Conservation (phyloP, 257 asterid genomes). For the Petunia axillaris region DNA sequence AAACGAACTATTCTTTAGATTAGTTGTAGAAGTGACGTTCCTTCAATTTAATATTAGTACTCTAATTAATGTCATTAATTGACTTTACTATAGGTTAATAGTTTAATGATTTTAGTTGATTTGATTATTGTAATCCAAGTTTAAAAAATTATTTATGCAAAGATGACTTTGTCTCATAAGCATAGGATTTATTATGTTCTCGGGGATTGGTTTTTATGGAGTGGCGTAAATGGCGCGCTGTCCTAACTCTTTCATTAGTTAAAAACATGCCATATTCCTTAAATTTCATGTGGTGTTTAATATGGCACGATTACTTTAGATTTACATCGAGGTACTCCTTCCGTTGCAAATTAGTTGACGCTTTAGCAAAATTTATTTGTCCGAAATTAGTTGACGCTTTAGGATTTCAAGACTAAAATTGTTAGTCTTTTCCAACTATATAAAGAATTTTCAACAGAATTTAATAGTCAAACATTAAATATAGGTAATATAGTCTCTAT, state of each 20-base stretch:
- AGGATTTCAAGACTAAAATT: too few species aligned
- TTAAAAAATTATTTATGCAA: background rate
- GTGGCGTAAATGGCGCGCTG: conserved; percentile 17
- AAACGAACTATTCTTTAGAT: background rate
- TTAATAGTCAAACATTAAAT: too few species aligned
- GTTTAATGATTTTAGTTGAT: background rate
- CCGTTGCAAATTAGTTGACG: too few species aligned
- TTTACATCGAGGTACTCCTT: too few species aligned
- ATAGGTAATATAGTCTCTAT: too few species aligned
- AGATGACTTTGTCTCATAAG: conserved; percentile 1
- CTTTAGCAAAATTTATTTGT: too few species aligned
- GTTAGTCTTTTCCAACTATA: too few species aligned
- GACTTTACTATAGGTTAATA: conserved; percentile 17
- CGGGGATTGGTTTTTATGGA: conserved; percentile 2
- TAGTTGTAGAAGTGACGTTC: conserved; percentile 15
- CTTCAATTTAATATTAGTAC: background rate
- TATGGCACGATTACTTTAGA: too few species aligned
- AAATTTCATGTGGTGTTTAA: too few species aligned
- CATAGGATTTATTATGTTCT: background rate
- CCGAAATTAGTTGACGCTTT: too few species aligned
- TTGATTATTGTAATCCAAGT: background rate
- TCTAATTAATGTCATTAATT: background rate
- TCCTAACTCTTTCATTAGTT: background rate
- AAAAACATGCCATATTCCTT: too few species aligned
- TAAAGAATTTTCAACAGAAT: too few species aligned